phyloP scores from a whole-genome alignment of 345 rosid genomes.

The Excoecaria cochinchinensis region DNA sequence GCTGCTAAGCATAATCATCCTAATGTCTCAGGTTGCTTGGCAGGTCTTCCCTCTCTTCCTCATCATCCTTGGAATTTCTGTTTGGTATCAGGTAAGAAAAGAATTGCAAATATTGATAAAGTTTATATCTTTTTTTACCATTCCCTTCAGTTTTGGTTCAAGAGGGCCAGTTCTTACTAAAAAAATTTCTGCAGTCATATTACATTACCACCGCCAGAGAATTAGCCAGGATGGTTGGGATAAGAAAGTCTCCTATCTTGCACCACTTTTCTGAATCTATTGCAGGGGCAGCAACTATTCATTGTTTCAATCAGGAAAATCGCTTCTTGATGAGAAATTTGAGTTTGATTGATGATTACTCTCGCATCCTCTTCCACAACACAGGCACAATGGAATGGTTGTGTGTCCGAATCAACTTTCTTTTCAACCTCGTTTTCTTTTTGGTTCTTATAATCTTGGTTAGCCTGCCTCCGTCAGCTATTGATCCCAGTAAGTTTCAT shows the following conservation, averaged over 20 bases:
- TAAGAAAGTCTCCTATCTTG: constrained; percentile 71
- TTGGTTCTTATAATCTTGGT: constrained; percentile 70
- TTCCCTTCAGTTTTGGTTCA: not conserved
- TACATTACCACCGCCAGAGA: constrained; percentile 86
- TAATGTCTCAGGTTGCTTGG: constrained; percentile 71
- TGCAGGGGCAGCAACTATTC: constrained; percentile 65
- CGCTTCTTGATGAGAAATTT: constrained; percentile 51
- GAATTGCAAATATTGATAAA: not conserved
- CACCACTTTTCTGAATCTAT: constrained; percentile 87
- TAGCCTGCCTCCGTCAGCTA: constrained; percentile 57
- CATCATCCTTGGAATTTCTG: constrained; percentile 47
- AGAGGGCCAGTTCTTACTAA: not conserved
- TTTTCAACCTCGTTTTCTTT: constrained; percentile 76
- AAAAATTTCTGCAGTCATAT: constrained; percentile 53
- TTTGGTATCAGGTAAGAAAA: constrained; percentile 63
- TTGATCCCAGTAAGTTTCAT: constrained; percentile 64
- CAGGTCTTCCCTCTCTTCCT: constrained; percentile 59
- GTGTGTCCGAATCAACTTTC: constrained; percentile 72
- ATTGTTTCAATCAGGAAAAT: constrained; percentile 69
- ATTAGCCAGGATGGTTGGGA: constrained; percentile 81
- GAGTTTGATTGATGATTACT: constrained; percentile 52
- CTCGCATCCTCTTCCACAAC: constrained; percentile 68
- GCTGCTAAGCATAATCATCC: constrained; percentile 56
- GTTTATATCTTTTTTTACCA: not conserved
- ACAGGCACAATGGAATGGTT: constrained; percentile 86